These are phyloP conservation scores for Alternaria metachromatica DNA, from an alignment of 2,329 filamentous ascomycete genomes.

Conservation along the genomic window DNA sequence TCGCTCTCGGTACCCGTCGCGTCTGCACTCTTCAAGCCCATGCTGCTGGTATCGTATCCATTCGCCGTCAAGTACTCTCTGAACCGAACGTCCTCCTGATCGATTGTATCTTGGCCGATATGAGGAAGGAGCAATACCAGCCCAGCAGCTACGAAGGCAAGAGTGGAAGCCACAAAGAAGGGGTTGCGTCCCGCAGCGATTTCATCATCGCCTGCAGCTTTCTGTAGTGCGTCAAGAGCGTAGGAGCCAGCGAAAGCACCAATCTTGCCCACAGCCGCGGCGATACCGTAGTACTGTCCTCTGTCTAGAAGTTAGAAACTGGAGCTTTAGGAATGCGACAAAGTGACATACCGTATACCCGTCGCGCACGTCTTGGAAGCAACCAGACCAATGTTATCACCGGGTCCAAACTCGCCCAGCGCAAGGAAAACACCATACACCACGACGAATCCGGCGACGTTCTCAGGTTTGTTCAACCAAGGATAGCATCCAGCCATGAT, in stretches of 20 bases:
- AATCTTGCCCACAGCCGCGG: slow-evolving; percentile 76
- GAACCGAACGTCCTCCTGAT: slow-evolving; percentile 77
- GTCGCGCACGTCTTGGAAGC: slow-evolving; percentile 90
- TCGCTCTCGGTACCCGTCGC: slow-evolving; percentile 21
- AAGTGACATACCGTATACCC: slow-evolving; percentile 63
- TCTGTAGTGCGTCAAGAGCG: slow-evolving; percentile 72
- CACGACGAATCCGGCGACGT: slow-evolving; percentile 78
- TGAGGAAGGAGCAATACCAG: slow-evolving; percentile 74
- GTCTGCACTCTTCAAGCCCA: slow-evolving; percentile 51
- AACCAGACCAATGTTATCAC: slow-evolving; percentile 88
- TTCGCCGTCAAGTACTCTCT: slow-evolving; percentile 73
- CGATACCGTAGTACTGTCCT: slow-evolving; percentile 75
- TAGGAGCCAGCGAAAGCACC: slow-evolving; percentile 87
- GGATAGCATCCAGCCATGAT: slow-evolving; percentile 84
- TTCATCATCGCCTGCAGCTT: slow-evolving; percentile 41
- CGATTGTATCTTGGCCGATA: slow-evolving; percentile 84
- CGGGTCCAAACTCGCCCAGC: slow-evolving; percentile 81
- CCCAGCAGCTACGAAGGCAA: slow-evolving; percentile 75
- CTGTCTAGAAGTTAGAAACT: slow-evolving; percentile 43
- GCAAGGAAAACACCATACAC: slow-evolving; percentile 80
- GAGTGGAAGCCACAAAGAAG: slow-evolving; percentile 80
- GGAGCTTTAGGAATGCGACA: neutral
- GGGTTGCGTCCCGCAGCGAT: slow-evolving; percentile 76
- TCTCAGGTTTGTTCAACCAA: slow-evolving; percentile 68
- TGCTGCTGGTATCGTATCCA: slow-evolving; percentile 74